Conservation (phyloP, 2,329 filamentous ascomycete species). For the Penicillium sp. region DNA sequence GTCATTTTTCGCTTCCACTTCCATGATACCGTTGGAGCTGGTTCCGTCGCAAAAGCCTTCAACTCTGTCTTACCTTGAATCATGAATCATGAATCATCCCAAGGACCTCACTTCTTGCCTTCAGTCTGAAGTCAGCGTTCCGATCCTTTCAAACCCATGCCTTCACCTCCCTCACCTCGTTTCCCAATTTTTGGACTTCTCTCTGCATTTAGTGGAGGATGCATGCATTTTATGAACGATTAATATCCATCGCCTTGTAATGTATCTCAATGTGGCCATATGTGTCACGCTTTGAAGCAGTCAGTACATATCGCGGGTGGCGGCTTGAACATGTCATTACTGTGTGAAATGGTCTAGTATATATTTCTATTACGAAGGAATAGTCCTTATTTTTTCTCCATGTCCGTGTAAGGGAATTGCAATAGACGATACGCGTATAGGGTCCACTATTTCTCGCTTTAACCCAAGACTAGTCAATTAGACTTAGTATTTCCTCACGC, state of each 20-base stretch:
- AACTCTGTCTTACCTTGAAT: not conserved
- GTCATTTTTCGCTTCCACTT: not conserved
- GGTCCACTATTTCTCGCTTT: no score
- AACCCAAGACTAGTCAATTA: no score
- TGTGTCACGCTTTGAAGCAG: not conserved
- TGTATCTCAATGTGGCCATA: not conserved
- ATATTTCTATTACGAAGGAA: slow-evolving; percentile 2
- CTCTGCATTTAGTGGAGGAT: slow-evolving; percentile 2
- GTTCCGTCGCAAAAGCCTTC: not conserved
- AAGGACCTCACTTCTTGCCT: not conserved
- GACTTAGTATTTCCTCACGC: no score
- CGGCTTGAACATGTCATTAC: not conserved
- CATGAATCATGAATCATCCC: not conserved
- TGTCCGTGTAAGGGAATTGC: not conserved
- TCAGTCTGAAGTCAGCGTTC: not conserved
- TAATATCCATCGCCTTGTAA: not conserved
- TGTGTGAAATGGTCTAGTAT: not conserved
- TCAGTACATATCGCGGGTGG: not conserved
- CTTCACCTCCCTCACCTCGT: not conserved
- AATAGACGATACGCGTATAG: no score
- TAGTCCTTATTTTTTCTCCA: not conserved
- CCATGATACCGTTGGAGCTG: not conserved
- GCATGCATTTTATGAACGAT: not conserved
- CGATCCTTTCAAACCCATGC: not conserved
- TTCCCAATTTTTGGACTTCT: not conserved